These are phyloP conservation scores for Neurospora sp. DNA, from an alignment of 495 filamentous ascomycete species.

Conservation along the genomic window DNA sequence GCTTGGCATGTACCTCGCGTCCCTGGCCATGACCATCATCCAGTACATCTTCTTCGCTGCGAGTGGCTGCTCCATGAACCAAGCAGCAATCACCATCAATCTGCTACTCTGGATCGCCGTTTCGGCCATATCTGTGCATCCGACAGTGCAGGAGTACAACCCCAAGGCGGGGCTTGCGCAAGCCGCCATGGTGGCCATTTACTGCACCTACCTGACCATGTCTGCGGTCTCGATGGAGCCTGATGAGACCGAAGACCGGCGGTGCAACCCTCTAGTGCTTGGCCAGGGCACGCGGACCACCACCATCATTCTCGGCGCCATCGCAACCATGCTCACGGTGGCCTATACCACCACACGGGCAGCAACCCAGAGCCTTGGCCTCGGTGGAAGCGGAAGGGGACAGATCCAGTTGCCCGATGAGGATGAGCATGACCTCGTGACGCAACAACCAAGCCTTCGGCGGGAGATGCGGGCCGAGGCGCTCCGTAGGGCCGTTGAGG, in stretches of 20 bases:
- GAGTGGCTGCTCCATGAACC: slow-evolving; percentile 85
- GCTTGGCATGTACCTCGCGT: slow-evolving; percentile 83
- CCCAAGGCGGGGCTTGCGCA: slow-evolving; percentile 88
- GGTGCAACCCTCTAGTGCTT: slow-evolving; percentile 87
- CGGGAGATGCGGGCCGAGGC: slow-evolving; percentile 89
- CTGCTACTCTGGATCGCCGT: slow-evolving; percentile 73
- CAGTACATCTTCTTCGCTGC: slow-evolving; percentile 96
- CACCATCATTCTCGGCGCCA: slow-evolving; percentile 80
- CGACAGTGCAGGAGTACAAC: slow-evolving; percentile 84
- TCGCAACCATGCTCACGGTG: slow-evolving; percentile 93
- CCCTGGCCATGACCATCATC: slow-evolving; percentile 84
- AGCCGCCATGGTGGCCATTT: slow-evolving; percentile 92
- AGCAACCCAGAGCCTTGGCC: slow-evolving; percentile 83
- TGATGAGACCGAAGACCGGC: slow-evolving; percentile 59
- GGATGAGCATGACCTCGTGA: slow-evolving; percentile 83
- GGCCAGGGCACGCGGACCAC: slow-evolving; percentile 85
- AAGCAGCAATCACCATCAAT: slow-evolving; percentile 70
- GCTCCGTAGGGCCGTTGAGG: slow-evolving; percentile 83
- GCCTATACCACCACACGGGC: slow-evolving; percentile 96
- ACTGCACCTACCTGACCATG: slow-evolving; percentile 98
- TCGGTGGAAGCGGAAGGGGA: slow-evolving; percentile 54
- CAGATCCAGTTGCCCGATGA: slow-evolving; percentile 40
- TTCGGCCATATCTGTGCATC: slow-evolving; percentile 80
- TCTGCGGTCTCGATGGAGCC: slow-evolving; percentile 98
- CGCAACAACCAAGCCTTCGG: slow-evolving; percentile 65